A percentile compares a stretch with the other conserved stretches of the same genome.
Conservation (phyloP, 164 flowering plant genomes). For the Buxus sempervirens region DNA sequence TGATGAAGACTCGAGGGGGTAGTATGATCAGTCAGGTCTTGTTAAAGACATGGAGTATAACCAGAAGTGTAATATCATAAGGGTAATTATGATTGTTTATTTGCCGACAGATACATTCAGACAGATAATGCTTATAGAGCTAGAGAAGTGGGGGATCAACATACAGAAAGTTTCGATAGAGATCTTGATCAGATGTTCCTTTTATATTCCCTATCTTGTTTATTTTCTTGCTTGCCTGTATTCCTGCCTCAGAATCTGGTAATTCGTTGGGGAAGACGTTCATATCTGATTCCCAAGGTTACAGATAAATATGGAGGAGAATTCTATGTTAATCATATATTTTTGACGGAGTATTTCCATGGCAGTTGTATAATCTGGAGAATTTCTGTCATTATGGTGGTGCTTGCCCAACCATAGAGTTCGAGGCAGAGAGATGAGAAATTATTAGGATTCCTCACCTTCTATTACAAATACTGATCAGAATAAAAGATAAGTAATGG, state of each 20-base stretch:
- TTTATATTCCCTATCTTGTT: slow-evolving; percentile 71
- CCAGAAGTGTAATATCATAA: slow-evolving; percentile 53
- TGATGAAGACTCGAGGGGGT: slow-evolving; percentile 70
- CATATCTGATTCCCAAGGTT: slow-evolving; percentile 52
- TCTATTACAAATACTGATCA: too few species aligned
- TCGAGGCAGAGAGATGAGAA: too few species aligned
- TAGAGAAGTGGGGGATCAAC: slow-evolving; percentile 40
- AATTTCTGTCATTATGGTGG: too few species aligned
- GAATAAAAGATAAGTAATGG: too few species aligned
- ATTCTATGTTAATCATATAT: slow-evolving; percentile 60
- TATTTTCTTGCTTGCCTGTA: slow-evolving; percentile 65
- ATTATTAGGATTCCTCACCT: too few species aligned
- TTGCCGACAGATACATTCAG: slow-evolving; percentile 66
- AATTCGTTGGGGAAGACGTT: slow-evolving; percentile 69
- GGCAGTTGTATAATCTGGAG: too few species aligned
- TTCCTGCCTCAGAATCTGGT: slow-evolving; percentile 82
- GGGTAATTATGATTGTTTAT: slow-evolving; percentile 46
- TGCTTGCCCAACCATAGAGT: too few species aligned
- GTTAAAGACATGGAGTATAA: slow-evolving; percentile 71
- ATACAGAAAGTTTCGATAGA: slow-evolving; percentile 43
- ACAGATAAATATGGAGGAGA: slow-evolving; percentile 69
- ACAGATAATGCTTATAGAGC: slow-evolving; percentile 51
- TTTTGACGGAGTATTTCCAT: too few species aligned
- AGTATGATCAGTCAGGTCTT: slow-evolving; percentile 74
- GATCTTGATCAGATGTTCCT: slow-evolving; percentile 55